Evolutionary conservation across 257 asterid genomes (phyloP).

Genomic region (Dorcoceras hygrometricum): DNA sequence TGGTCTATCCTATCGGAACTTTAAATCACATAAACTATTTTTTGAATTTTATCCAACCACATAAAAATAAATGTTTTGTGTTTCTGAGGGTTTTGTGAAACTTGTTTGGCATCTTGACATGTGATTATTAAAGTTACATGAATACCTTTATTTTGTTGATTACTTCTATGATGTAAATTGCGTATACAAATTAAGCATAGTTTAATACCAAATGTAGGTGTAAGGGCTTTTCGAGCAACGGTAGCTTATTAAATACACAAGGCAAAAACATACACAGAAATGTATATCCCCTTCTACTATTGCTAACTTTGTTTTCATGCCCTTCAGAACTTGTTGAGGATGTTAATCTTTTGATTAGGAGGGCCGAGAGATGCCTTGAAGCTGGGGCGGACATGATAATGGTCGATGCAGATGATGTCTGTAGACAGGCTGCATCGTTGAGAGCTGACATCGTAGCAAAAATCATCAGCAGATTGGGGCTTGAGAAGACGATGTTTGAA

Average conservation of each 20-base stretch:
- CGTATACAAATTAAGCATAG: no score
- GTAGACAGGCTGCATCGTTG: conserved; percentile 61
- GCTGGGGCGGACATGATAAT: conserved; percentile 98
- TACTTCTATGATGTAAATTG: no score
- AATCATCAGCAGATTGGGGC: conserved; percentile 75
- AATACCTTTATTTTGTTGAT: no score
- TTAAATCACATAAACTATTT: no score
- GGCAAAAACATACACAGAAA: neutral
- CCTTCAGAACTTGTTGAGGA: conserved; percentile 82
- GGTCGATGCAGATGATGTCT: conserved; percentile 82
- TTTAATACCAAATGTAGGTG: no score
- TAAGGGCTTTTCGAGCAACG: no score
- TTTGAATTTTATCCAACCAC: no score
- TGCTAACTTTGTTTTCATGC: conserved; percentile 16
- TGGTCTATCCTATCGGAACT: no score
- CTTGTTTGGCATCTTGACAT: no score
- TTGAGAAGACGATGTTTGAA: conserved; percentile 93
- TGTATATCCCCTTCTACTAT: conserved; percentile 1
- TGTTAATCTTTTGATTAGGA: conserved; percentile 74
- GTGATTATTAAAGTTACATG: no score
- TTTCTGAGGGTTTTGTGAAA: no score
- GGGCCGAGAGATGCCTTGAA: conserved; percentile 97
- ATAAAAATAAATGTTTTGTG: no score
- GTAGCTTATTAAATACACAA: neutral
- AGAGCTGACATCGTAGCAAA: conserved; percentile 86